Conservation (phyloP, 2,329 filamentous ascomycete genomes). For the Zymoseptoria tritici region DNA sequence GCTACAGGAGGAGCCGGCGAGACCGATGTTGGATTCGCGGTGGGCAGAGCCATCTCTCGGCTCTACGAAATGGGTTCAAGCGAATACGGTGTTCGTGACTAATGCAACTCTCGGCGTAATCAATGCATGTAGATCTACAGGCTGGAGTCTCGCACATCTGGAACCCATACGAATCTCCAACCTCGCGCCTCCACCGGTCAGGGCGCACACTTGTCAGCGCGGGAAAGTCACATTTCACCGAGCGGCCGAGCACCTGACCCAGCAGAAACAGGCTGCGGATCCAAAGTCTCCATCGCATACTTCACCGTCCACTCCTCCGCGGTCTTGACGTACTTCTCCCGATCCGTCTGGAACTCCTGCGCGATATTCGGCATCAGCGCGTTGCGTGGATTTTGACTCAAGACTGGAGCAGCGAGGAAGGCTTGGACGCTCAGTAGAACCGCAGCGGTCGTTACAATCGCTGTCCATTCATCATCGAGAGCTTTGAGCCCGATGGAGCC, state of each 20-base stretch:
- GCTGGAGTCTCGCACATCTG: background rate
- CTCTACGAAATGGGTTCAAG: slow-evolving; percentile 24
- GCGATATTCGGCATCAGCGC: background rate
- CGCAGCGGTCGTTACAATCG: background rate
- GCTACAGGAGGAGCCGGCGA: slow-evolving; percentile 25
- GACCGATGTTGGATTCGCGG: slow-evolving; percentile 25
- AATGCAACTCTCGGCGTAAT: background rate
- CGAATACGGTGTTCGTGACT: slow-evolving; percentile 6
- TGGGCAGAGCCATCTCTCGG: slow-evolving; percentile 22
- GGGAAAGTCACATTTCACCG: too few species aligned
- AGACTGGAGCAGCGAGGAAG: background rate
- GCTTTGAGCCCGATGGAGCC: background rate
- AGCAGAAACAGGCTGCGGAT: background rate
- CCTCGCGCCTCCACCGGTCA: too few species aligned
- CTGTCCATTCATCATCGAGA: background rate
- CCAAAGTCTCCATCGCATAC: background rate
- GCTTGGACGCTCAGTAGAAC: background rate
- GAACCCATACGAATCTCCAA: too few species aligned
- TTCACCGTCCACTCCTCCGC: background rate
- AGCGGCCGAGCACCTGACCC: too few species aligned
- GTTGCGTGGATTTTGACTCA: background rate
- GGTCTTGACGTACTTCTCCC: background rate
- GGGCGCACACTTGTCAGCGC: too few species aligned
- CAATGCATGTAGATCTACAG: too few species aligned
- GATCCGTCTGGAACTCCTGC: background rate